Evolutionary conservation across 345 rosid species (phyloP).

Genomic region (Heritiera littoralis): DNA sequence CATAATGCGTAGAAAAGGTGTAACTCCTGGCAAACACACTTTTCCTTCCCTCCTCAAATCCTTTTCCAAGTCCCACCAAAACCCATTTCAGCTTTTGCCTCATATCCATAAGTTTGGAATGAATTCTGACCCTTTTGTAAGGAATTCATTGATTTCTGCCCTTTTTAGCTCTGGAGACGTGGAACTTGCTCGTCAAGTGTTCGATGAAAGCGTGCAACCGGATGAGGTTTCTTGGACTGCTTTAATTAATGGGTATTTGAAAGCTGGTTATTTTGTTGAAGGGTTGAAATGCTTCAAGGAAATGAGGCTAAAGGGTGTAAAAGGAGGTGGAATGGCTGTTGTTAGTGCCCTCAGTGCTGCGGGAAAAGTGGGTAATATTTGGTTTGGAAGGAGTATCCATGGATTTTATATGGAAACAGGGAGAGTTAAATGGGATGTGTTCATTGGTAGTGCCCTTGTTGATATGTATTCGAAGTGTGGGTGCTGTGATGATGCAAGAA

Average conservation of each 20-base stretch:
- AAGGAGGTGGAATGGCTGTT: constrained; percentile 31
- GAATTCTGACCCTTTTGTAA: constrained; percentile 34
- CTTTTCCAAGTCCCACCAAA: constrained; percentile 22
- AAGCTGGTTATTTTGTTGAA: constrained; percentile 19
- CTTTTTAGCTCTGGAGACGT: constrained; percentile 24
- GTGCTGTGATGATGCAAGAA: constrained; percentile 31
- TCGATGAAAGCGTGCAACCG: constrained; percentile 29
- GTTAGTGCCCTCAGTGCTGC: constrained; percentile 36
- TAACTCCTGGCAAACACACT: constrained; percentile 30
- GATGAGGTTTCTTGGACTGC: constrained; percentile 1
- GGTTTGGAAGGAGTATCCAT: constrained; percentile 43
- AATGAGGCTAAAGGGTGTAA: constrained; percentile 27
- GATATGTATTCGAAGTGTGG: constrained; percentile 41
- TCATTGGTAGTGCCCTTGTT: constrained; percentile 39
- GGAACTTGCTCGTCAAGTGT: constrained; percentile 28
- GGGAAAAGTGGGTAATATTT: constrained; percentile 31
- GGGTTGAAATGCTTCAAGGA: constrained; percentile 29
- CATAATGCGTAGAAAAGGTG: constrained; percentile 31
- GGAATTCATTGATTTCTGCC: constrained; percentile 37
- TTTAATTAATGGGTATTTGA: too few relatives aligned
- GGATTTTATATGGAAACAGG: constrained; percentile 33
- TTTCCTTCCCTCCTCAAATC: constrained; percentile 40
- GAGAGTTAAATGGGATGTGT: constrained; percentile 34
- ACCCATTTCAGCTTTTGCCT: constrained; percentile 31
- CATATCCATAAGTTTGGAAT: constrained; percentile 36